A percentile compares a stretch with the other conserved stretches of the same genome.
Evolutionary conservation across 202 grass and related monocot genomes (phyloP).

Genomic region (Carex sylvatica): DNA sequence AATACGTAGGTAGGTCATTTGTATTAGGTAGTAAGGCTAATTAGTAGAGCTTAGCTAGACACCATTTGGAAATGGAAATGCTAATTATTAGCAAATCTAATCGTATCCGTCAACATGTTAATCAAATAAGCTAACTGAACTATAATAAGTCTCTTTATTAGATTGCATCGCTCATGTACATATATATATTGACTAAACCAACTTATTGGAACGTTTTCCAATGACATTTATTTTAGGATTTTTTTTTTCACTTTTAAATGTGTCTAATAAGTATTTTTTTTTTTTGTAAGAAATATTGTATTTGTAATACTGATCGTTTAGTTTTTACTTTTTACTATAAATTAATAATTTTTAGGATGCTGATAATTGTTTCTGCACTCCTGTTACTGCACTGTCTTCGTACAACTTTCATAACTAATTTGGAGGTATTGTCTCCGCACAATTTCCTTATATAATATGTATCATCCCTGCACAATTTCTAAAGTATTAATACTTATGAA

Average conservation of each 20-base stretch:
- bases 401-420: too few species aligned
- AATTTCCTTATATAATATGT: too few species aligned
- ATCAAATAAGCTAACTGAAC: neutral
- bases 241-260: neutral
- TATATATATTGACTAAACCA: neutral
- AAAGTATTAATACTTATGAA: too few species aligned
- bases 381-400: too few species aligned
- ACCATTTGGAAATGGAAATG: neutral
- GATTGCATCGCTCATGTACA: neutral
- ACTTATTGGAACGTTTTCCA: neutral
- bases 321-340: too few species aligned
- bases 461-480: too few species aligned
- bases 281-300: too few species aligned
- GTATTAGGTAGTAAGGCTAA: neutral
- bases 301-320: too few species aligned
- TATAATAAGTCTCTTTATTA: conserved; percentile 2
- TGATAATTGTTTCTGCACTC: too few species aligned
- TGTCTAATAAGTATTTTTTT: neutral
- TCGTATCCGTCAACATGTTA: neutral
- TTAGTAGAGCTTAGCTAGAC: neutral
- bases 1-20: too few species aligned
- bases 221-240: neutral
- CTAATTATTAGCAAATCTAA: conserved; percentile 22
- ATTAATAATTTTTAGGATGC: too few species aligned
- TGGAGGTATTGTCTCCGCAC: too few species aligned